Evolutionary conservation across 345 rosid genomes (phyloP), one percentile per base, ranked within the genome.

Genomic region (Kandelia obovata): DNA sequence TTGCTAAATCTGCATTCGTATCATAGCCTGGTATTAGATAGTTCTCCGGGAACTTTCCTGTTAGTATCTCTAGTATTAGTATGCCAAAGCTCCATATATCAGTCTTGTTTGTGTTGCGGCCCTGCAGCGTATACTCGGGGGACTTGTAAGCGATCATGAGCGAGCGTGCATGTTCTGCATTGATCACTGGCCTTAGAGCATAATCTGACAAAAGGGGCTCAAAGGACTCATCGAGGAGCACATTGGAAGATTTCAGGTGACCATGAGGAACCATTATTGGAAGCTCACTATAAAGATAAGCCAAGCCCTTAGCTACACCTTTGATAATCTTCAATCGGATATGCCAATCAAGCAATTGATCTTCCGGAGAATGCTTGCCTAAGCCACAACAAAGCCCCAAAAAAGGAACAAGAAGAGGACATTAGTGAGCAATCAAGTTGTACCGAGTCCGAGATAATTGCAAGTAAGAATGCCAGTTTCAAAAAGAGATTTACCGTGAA

Each of bases 231-330:
- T 83, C 82, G 0, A 90, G 72, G 13, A 90, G 89, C 9, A 90
- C 92, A 34, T 90, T 90, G 1, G 96, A 90, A 64, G 96, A 90
- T 71, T 90, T 90, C 17, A 88, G 82, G 71, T 90, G 96, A 55
- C 94, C 96, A 43, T 90, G 90, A 21, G 96, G 89, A 25, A 85
- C 81, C 1, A 82, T 72, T 1, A 85, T 79, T 0, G 86, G 94
- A 58, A 90, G 83, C 75, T 85, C 84, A 2, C 37, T 77, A 83
- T 84, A 85, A 67, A 90, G 85, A 71, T 84, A 83, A 25, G 73
- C 81, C 80, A 90, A 70, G 15, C 94, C 94, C 69, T 65, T 86
- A 1, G 83, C 87, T 20, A 87, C 80, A 11, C 96, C 96, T 82
- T 80, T 81, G 69, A 90, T 60, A 34, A 90, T 84, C 71, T 82